A percentile compares a stretch with the other conserved stretches of the same genome.
Evolutionary conservation across 208 protist genomes (phyloP).

Genomic region (Leishmania aethiopica): DNA sequence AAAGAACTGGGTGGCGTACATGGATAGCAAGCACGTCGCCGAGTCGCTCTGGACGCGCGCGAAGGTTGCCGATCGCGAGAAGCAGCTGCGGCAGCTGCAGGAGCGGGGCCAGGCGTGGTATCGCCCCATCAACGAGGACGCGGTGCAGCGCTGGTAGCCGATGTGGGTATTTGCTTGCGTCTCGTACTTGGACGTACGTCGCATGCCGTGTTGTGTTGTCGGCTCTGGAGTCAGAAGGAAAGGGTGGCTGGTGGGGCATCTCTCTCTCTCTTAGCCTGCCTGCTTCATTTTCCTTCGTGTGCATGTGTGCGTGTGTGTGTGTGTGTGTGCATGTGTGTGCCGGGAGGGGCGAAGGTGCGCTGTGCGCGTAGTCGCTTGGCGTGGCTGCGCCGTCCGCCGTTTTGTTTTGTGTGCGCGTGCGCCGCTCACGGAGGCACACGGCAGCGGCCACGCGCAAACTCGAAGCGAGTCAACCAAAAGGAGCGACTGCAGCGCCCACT

Average conservation of each 20-base stretch:
- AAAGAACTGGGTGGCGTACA: conserved; percentile 91
- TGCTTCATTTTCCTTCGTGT: background rate
- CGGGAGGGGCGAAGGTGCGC: background rate
- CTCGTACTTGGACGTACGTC: background rate
- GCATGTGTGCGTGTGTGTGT: too few species aligned
- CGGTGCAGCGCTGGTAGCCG: conserved; percentile 57
- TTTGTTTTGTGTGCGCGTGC: background rate
- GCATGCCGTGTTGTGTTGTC: background rate
- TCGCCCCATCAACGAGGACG: conserved; percentile 76
- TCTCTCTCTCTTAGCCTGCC: background rate
- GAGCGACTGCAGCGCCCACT: background rate
- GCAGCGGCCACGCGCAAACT: background rate
- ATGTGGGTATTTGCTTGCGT: background rate
- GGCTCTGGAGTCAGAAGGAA: background rate
- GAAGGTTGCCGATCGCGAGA: conserved; percentile 82
- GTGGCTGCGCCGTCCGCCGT: background rate
- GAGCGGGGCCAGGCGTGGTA: conserved; percentile 89
- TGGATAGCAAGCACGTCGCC: conserved; percentile 93
- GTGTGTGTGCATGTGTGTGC: background rate
- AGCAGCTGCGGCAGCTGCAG: conserved; percentile 74
- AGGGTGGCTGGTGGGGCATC: background rate
- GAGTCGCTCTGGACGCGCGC: conserved; percentile 87
- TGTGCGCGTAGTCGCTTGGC: background rate
- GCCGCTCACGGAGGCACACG: background rate
- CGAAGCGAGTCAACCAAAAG: background rate